phyloP scores from a whole-genome alignment of 371 early-diverging fungal genomes.

The Fennellomyces sp. region DNA sequence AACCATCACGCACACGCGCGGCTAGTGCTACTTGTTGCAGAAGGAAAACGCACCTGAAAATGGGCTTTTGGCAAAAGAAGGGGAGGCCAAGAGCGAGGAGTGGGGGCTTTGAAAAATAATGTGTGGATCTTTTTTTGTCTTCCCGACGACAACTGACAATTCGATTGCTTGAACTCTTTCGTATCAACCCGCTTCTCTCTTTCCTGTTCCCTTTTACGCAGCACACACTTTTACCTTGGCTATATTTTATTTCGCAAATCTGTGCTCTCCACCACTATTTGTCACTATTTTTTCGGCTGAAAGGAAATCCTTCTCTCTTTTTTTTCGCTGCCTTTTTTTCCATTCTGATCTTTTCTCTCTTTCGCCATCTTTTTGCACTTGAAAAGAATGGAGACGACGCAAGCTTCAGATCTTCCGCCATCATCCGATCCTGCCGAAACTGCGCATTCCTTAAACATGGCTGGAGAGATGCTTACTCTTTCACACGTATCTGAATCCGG shows the following conservation, averaged over 20 bases:
- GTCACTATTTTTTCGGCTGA: not conserved
- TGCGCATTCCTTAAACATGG: conserved; percentile 4
- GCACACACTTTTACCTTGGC: not conserved
- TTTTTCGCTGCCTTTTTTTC: not conserved
- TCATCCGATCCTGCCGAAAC: conserved; percentile 11
- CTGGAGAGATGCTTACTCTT: conserved; percentile 1
- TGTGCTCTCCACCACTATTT: not conserved
- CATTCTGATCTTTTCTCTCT: not conserved
- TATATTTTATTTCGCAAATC: not conserved
- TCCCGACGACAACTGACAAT: too few species aligned
- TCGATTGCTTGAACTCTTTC: too few species aligned
- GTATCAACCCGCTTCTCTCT: too few species aligned
- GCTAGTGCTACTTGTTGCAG: not conserved
- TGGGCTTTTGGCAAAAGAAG: too few species aligned
- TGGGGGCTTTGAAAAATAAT: too few species aligned
- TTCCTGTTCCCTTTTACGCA: not conserved
- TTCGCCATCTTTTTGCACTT: not conserved
- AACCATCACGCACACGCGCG: too few species aligned
- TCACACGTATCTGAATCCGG: conserved; percentile 5
- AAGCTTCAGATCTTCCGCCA: conserved; percentile 11
- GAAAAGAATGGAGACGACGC: conserved; percentile 12
- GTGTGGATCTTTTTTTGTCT: too few species aligned
- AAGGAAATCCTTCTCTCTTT: not conserved
- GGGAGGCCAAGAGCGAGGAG: too few species aligned
- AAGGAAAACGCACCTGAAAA: too few species aligned